Evolutionary conservation across 2,329 filamentous ascomycete species (phyloP), one percentile per base, ranked within the genome.

Genomic region (Lasiodiplodia sp.): DNA sequence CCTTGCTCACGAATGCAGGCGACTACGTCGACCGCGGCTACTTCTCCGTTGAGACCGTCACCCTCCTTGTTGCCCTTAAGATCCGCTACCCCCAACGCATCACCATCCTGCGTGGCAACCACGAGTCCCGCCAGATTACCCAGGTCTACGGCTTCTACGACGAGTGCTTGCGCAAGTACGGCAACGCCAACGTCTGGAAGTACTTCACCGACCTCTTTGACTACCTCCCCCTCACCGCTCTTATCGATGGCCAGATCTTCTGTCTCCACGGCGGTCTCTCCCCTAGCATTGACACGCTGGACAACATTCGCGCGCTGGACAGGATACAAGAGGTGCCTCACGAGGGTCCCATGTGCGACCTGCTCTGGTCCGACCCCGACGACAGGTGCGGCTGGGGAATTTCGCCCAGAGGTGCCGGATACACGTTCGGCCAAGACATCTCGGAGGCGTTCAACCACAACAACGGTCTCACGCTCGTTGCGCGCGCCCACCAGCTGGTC

Each of bases 401-500:
- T 79, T 97, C 93, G 71, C 94, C 94, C 73, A 91, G 94, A 83
- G 94, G 94, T 83, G 94, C 94, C 70, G 94, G 94, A 70, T 97
- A 97, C 85, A 97, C 94, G 37, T 97, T 97, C 77, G 94, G 93
- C 69, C 94, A 97, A 83, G 95, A 98, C 79, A 98, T 98, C 76
- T 97, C 93, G 44, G 95, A 99, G 84, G 95, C 95, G 1, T 99
- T 99, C 85, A 98, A 98, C 83, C 95, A 98, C 80, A 98, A 98
- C 87, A 99, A 99, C 78, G 95, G 94, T 68, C 84, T 99, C 82
- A 98, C 95, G 67, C 86, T 98, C 71, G 96, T 99, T 78, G 96
- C 96, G 70, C 88, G 96, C 82, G 96, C 96, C 68, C 96, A 99
- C 86, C 96, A 99, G 84, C 85, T 99, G 80, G 96, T 99, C 70